Evolutionary conservation across 192 early-diverging fungal species (phyloP).

Genomic region (Mortierella antarctica): DNA sequence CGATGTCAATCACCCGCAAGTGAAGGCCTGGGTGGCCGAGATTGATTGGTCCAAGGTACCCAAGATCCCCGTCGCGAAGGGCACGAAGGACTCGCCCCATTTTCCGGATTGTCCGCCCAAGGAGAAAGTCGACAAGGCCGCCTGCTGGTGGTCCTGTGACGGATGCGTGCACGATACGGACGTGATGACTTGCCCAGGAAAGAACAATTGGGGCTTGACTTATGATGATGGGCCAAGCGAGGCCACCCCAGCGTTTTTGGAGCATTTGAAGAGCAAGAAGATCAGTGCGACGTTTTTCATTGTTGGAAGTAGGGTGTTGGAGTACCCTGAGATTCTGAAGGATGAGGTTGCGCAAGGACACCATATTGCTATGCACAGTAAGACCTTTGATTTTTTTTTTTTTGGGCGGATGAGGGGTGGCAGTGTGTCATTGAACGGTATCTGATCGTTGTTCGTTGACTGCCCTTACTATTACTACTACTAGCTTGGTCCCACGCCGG

Average conservation of each 20-base stretch:
- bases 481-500: conserved; percentile 72
- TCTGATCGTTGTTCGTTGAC: conserved; percentile 4
- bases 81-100: conserved; percentile 25
- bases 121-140: conserved; percentile 3
- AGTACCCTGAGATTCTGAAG: conserved; percentile 57
- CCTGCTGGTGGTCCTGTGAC: conserved; percentile 61
- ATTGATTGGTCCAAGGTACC: conserved; percentile 52
- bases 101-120: conserved; percentile 46
- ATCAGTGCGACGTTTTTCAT: conserved; percentile 57
- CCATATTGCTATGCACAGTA: conserved; percentile 68
- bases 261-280: conserved; percentile 37
- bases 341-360: conserved; percentile 51
- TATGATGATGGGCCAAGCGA: conserved; percentile 62
- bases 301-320: conserved; percentile 60
- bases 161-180: conserved; percentile 48
- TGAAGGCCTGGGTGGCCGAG: conserved; percentile 37
- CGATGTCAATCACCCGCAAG: conserved; percentile 45
- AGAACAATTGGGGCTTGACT: conserved; percentile 56
- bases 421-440: background rate
- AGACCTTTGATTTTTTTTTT: background rate
- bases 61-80: conserved; percentile 41
- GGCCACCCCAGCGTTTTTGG: conserved; percentile 42
- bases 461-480: conserved; percentile 43
- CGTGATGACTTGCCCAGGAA: conserved; percentile 53
- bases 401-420: background rate